Evolutionary conservation across 1,284 basidiomycete genomes (phyloP).

Genomic region (Golubevia sp.): DNA sequence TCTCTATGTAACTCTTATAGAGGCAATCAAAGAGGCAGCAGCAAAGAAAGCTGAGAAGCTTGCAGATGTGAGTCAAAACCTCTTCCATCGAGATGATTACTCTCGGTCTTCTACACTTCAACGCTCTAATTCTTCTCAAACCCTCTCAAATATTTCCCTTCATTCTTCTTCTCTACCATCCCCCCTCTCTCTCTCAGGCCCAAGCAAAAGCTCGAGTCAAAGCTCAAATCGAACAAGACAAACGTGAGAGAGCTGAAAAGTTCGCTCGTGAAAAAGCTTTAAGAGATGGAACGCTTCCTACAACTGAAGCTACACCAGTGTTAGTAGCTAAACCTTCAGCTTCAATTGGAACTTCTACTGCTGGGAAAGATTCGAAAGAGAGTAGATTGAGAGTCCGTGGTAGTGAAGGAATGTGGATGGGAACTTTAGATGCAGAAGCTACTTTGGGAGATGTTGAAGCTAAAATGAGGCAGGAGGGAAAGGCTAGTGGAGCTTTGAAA

Average conservation of each 20-base stretch:
- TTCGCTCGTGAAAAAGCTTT: constrained; percentile 50
- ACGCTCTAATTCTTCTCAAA: neutral
- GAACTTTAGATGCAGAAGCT: constrained; percentile 30
- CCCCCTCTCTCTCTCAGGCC: constrained; percentile 4
- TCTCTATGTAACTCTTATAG: constrained; percentile 9
- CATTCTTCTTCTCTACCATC: neutral
- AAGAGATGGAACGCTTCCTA: constrained; percentile 24
- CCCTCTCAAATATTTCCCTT: neutral
- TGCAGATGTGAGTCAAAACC: constrained; percentile 36
- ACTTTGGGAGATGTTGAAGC: constrained; percentile 36
- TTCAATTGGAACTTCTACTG: neutral
- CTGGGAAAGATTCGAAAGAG: constrained; percentile 24
- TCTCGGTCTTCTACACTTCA: neutral
- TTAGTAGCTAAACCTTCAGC: constrained; percentile 23
- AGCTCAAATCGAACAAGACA: constrained; percentile 58
- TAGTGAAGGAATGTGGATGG: constrained; percentile 50
- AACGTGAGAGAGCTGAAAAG: constrained; percentile 49
- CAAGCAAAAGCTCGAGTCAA: constrained; percentile 49
- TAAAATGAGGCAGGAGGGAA: constrained; percentile 35
- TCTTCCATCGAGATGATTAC: too few species aligned
- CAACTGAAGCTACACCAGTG: constrained; percentile 11
- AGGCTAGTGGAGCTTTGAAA: constrained; percentile 28
- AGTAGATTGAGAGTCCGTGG: constrained; percentile 45
- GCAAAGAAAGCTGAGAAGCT: constrained; percentile 45
- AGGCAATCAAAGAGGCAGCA: constrained; percentile 52